Evolutionary conservation across 2,329 filamentous ascomycete species (phyloP), one percentile per base, ranked within the genome.

Genomic region (Dactylellina haptotyla): DNA sequence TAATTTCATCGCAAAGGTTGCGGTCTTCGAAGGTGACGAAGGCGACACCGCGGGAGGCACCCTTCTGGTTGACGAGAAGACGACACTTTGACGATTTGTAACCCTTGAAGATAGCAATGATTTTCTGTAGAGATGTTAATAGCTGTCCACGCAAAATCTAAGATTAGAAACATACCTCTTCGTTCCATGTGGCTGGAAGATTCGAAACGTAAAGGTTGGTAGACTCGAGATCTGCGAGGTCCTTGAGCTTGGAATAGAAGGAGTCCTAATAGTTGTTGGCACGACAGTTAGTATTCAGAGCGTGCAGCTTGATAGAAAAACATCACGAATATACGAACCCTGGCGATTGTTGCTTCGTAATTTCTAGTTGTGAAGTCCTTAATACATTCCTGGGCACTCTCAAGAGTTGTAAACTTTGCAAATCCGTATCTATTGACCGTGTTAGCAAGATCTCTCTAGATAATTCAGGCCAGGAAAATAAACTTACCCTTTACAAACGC

Each of bases 121-220:
- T 65, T 57, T 43, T 61, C 74, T 41, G 23, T 25, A 57, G 5
- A n/a, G 1, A 34, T 16, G 66, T 82, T 74, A 81, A 77, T 28
- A 39, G 14, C 9, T 37, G 12, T 4, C 16, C 37, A 6, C 48
- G 14, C n/a, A 20, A 9, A 50, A 41, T 10, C 4, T 8, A 18
- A 64, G 8, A 45, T 10, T 5, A 63, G 23, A 86, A 79, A 84
- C 89, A 80, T 82, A 94, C 93, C 78, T 92, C 89, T 84, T 99
- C 96, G 58, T 91, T 96, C 85, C 96, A 88, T 75, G 89, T 88
- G 82, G 94, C 93, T 34, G 95, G 95, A 46, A 99, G 87, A 82
- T 98, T 99, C 26, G 96, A 99, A 75, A 98, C 93, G 82, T 99
- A 99, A 75, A 99, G 87, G 80, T 99, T 99, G 76, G 95, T 98